Percentiles rank a stretch among this genome's conserved stretches.
Conservation (phyloP, 2,329 filamentous ascomycete genomes). For the Neonectria magnoliae region DNA sequence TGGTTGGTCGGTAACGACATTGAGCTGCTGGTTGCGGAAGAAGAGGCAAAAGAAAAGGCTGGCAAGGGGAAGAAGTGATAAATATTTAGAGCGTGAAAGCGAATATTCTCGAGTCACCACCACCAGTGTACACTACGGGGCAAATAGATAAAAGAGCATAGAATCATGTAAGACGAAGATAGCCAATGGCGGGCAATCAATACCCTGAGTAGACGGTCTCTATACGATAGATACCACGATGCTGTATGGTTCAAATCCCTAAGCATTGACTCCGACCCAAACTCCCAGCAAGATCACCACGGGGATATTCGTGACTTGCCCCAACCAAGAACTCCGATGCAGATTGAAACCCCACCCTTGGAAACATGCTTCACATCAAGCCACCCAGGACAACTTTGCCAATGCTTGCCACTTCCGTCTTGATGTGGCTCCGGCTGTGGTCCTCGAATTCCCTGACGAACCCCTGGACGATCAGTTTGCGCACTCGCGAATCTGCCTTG, state of each 20-base stretch:
- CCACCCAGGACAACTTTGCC: slow-evolving; percentile 91
- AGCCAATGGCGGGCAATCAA: background rate
- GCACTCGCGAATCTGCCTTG: slow-evolving; percentile 86
- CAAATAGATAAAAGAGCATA: background rate
- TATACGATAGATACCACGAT: background rate
- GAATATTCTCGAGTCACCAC: background rate
- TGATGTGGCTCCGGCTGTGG: slow-evolving; percentile 77
- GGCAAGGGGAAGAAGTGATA: slow-evolving; percentile 22
- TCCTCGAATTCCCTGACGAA: slow-evolving; percentile 96
- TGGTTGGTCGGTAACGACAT: slow-evolving; percentile 84
- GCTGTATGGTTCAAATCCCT: background rate
- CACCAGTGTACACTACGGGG: background rate
- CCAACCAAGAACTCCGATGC: slow-evolving; percentile 36
- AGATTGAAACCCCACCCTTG: slow-evolving; percentile 9
- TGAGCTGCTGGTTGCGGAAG: slow-evolving; percentile 73
- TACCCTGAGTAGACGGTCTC: background rate
- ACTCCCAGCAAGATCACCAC: slow-evolving; percentile 35
- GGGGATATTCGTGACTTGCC: slow-evolving; percentile 33
- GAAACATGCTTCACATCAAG: slow-evolving; percentile 65
- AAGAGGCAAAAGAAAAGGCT: slow-evolving; percentile 54
- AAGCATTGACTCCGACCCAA: slow-evolving; percentile 19
- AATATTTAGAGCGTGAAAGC: background rate
- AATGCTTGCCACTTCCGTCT: slow-evolving; percentile 83
- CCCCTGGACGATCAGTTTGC: slow-evolving; percentile 88
- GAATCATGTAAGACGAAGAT: slow-evolving; percentile 9